Base-by-base conservation (phyloP, 768 basidiomycete genomes). In the Mycena albidolilacea region DNA sequence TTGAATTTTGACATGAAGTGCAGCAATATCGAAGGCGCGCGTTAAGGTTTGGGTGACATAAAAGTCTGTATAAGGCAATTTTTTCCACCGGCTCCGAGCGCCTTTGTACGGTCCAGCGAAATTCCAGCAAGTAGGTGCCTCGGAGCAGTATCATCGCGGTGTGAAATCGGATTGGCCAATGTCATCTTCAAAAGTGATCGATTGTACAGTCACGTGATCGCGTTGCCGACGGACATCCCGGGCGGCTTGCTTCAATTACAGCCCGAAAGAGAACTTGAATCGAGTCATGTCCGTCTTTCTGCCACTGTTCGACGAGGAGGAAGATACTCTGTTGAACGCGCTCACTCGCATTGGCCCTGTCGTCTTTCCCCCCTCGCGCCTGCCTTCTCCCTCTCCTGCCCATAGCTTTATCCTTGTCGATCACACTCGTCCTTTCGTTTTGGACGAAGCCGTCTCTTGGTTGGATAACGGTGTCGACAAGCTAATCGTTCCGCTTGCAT, bases 401-500 rank as follows among this genome's bases (percentile, higher is more conserved):
- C 81, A 84, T 72, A 84, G 82, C 37, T 91, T 89, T 75, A 79
- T 94, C 38, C 85, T 93, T 61, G 83, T 91, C 75, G 90, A 94
- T 67, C 80, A 86, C 67, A 83, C 85, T 74, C 71, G 81, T 15
- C 78, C 86, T 12, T 77, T 85, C 55, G 84, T 88, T 62, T 65
- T 87, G n/a, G 91, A 93, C 66, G 84, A 88, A 30, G 85, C 91
- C 76, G 84, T 90, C 69, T 82, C 88, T 23, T 88, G 86, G 85
- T 89, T 99, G 39, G 95, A 98, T 81, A 84, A 84, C 23, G 96
- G 97, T 30, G 90, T 92, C 2, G 89, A 92, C 76, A 97, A 95
- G 81, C 87, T 96, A 78, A 91, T 98, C 48, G 87, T 96, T 0
- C 88, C 92, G 21, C 86, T 90, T 54, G 81, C 90, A n/a, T 86